A percentile compares a stretch with the other conserved stretches of the same genome.
Conservation (phyloP, 2,329 filamentous ascomycete genomes). For the Lasiodiplodia theobromae region DNA sequence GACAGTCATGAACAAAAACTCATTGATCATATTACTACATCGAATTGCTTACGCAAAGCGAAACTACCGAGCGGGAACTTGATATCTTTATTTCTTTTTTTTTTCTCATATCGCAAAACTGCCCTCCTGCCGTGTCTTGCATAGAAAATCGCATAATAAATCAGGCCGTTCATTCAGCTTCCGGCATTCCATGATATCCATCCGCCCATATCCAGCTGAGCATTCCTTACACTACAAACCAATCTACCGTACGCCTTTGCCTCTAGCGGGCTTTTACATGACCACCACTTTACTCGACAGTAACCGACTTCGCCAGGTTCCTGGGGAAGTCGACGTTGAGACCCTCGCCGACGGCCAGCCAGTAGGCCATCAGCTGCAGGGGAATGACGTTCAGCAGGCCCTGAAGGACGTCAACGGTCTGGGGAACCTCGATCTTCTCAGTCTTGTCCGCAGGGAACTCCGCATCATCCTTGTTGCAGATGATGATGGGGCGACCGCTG, state of each 20-base stretch:
- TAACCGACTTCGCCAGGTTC: slow-evolving; percentile 98
- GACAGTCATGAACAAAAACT: background rate
- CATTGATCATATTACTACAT: slow-evolving; percentile 30
- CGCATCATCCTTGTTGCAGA: slow-evolving; percentile 89
- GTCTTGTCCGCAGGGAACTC: slow-evolving; percentile 90
- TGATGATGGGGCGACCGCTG: slow-evolving; percentile 94
- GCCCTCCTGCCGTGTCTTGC: slow-evolving; percentile 14
- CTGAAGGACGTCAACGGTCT: slow-evolving; percentile 94
- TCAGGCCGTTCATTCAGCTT: slow-evolving; percentile 21
- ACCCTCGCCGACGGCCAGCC: slow-evolving; percentile 94
- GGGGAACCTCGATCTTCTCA: slow-evolving; percentile 96
- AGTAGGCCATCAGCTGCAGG: slow-evolving; percentile 97
- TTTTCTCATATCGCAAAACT: background rate
- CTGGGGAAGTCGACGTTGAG: slow-evolving; percentile 98
- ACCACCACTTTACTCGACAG: slow-evolving; percentile 78
- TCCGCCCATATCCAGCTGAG: slow-evolving; percentile 32
- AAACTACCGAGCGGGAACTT: slow-evolving; percentile 19
- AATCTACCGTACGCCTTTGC: slow-evolving; percentile 30
- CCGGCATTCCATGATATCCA: slow-evolving; percentile 23
- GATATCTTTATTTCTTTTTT: background rate
- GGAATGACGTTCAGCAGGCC: slow-evolving; percentile 98
- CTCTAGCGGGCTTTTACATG: slow-evolving; percentile 32
- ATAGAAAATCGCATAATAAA: slow-evolving; percentile 25
- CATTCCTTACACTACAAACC: slow-evolving; percentile 33
- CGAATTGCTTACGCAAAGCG: slow-evolving; percentile 9